phyloP scores from a whole-genome alignment of 129 eudicot species.

The Smallanthus sonchifolius region DNA sequence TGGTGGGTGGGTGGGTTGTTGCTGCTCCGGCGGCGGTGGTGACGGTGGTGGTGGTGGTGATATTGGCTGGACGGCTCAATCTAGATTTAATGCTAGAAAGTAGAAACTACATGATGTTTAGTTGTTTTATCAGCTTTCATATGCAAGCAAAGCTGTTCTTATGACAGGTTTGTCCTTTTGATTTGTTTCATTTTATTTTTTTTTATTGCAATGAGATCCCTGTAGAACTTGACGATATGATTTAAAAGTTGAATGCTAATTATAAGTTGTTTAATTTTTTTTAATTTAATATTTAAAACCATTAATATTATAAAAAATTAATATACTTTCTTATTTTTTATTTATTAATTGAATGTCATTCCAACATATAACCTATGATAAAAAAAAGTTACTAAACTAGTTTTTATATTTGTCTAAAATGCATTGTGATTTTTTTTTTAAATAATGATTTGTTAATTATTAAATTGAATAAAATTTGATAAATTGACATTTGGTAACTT shows the following conservation, averaged over 20 bases:
- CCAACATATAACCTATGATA: too few species aligned
- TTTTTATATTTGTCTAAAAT: too few species aligned
- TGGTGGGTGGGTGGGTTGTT: not conserved
- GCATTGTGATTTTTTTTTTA: too few species aligned
- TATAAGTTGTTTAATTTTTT: not conserved
- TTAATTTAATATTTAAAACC: not conserved
- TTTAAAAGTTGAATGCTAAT: not conserved
- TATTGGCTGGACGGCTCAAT: slow-evolving; percentile 42
- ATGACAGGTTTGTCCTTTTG: slow-evolving; percentile 31
- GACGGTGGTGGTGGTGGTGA: slow-evolving; percentile 18
- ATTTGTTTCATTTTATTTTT: not conserved
- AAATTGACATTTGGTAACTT: too few species aligned
- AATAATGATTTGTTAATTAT: too few species aligned
- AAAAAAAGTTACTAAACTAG: too few species aligned
- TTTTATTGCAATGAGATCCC: slow-evolving; percentile 3
- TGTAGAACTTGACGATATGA: too few species aligned
- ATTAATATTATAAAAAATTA: too few species aligned
- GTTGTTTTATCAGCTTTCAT: slow-evolving; percentile 31
- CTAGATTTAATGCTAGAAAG: slow-evolving; percentile 33
- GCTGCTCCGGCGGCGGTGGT: not conserved
- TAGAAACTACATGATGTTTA: slow-evolving; percentile 12
- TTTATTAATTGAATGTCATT: too few species aligned
- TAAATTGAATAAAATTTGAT: too few species aligned
- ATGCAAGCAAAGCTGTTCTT: slow-evolving; percentile 22
- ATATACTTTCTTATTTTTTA: too few species aligned